Base-by-base conservation (phyloP, 306 rosid genomes). In the Glycine soja region DNA sequence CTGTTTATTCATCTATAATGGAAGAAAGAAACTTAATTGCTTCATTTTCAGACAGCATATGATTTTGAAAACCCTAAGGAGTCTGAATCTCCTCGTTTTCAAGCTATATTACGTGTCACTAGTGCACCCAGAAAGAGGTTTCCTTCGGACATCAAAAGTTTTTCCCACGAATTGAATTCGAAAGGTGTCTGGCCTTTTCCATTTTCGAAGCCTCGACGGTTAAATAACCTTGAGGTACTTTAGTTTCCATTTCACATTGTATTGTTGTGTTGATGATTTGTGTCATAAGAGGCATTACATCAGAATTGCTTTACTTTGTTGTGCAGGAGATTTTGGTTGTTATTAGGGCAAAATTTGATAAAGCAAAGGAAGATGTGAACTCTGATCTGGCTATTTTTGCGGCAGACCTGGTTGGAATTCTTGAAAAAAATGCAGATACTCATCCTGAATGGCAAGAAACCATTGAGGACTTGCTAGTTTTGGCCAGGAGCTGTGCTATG, bases 81-180 rank as follows among this genome's bases (percentile, higher is more conserved):
- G 89, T 93, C 98, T 5, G 99, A 95, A 82, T 95, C 99, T 86
- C 99, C 99, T 13, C 99, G 99, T 79, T 95, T 95, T 89, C 98
- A 95, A 93, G 99, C 99, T 70, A 89, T 95, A 82, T 86, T 95
- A 45, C 96, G 99, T 14, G 86, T 92, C 81, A 95, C 99, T 34
- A 95, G 94, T 89, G 99, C 97, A 63, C 99, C 99, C 12, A 89
- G 97, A 74, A 95, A 92, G 90, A 91, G 92, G 88, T 79, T 86
- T 88, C 99, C 98, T 65, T 53, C 90, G 0, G 97, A 93, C 81
- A 90, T 95, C 72, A 95, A 95, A 84, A 95, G 99, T 85, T 95
- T 93, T 88, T 95, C 99, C 65, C 99, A 95, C 47, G 99, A 95
- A 80, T 82, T 95, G 79, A 93, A 95, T 88, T 93, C 99, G 54